Percentiles rank a stretch among this genome's conserved stretches.
These are phyloP conservation scores for Porphyrellus cyaneotinctus DNA, from an alignment of 768 basidiomycete genomes.

Conservation along the genomic window DNA sequence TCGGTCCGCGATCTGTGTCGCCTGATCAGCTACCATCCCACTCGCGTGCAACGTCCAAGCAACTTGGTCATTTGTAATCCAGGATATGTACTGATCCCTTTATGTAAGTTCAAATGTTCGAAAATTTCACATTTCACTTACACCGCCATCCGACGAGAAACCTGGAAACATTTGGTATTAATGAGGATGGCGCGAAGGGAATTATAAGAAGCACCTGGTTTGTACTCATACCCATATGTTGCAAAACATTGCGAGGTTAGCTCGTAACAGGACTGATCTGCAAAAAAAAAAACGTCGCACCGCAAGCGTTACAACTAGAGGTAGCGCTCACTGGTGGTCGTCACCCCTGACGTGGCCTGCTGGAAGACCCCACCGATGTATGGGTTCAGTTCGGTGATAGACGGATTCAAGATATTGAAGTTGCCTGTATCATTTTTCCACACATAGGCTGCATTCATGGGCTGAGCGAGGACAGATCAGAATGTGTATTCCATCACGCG, in stretches of 20 bases:
- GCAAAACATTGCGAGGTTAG: slow-evolving; percentile 49
- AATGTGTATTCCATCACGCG: neutral
- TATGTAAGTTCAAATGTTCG: slow-evolving; percentile 2
- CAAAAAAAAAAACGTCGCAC: neutral
- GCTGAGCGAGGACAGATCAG: slow-evolving; percentile 39
- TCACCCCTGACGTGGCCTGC: slow-evolving; percentile 74
- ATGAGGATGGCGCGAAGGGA: neutral
- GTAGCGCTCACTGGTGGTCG: slow-evolving; percentile 47
- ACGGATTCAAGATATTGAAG: slow-evolving; percentile 50
- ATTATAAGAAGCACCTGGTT: slow-evolving; percentile 49
- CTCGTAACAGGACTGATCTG: slow-evolving; percentile 70
- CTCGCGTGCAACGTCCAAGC: slow-evolving; percentile 68
- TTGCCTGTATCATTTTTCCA: slow-evolving; percentile 67
- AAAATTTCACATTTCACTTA: slow-evolving; percentile 29
- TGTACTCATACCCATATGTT: slow-evolving; percentile 80
- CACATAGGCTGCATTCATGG: slow-evolving; percentile 68
- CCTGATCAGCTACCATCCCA: slow-evolving; percentile 55
- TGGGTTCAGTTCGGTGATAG: slow-evolving; percentile 51
- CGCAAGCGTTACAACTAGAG: neutral
- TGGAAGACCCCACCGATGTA: slow-evolving; percentile 79
- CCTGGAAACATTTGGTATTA: slow-evolving; percentile 14
- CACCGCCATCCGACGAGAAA: slow-evolving; percentile 40
- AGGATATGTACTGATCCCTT: slow-evolving; percentile 62
- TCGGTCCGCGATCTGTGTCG: slow-evolving; percentile 59
- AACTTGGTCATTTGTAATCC: slow-evolving; percentile 60